A percentile compares a stretch with the other conserved stretches of the same genome.
Evolutionary conservation across 2,329 filamentous ascomycete genomes (phyloP).

Genomic region (Epichloe festucae): DNA sequence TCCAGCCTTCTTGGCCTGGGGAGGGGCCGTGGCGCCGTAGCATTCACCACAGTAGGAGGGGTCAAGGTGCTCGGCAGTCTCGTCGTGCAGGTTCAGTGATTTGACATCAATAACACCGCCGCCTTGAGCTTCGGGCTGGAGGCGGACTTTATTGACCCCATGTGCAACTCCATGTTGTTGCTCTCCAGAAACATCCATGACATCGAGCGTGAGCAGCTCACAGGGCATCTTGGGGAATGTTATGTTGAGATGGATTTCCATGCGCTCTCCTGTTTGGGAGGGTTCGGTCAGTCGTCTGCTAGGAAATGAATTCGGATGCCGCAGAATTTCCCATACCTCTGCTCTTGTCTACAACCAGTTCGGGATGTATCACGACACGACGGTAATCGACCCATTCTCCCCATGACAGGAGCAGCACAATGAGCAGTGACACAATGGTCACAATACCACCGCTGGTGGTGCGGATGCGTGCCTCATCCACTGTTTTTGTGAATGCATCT

Average conservation of each 20-base stretch:
- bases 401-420: conserved; percentile 81
- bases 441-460: conserved; percentile 93
- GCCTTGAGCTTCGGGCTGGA: conserved; percentile 60
- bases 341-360: conserved; percentile 92
- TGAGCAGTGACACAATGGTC: conserved; percentile 77
- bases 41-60: conserved; percentile 88
- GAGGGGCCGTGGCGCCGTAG: conserved; percentile 69
- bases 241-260: conserved; percentile 98
- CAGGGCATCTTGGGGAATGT: conserved; percentile 90
- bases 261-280: conserved; percentile 61
- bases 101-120: conserved; percentile 61
- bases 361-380: conserved; percentile 72
- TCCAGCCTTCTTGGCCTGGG: conserved; percentile 60
- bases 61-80: conserved; percentile 65
- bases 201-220: conserved; percentile 89
- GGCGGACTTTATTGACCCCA: conserved; percentile 80
- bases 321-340: conserved; percentile 50
- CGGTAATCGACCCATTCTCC: conserved; percentile 95
- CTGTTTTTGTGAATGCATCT: conserved; percentile 97
- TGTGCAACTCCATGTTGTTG: conserved; percentile 90
- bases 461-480: conserved; percentile 91
- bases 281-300: conserved; percentile 10
- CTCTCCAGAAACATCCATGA: conserved; percentile 98
- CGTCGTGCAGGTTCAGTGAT: conserved; percentile 51
- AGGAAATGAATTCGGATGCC: not conserved